Evolutionary conservation across 75 land plant genomes (phyloP).

Genomic region (Larix kaempferi): DNA sequence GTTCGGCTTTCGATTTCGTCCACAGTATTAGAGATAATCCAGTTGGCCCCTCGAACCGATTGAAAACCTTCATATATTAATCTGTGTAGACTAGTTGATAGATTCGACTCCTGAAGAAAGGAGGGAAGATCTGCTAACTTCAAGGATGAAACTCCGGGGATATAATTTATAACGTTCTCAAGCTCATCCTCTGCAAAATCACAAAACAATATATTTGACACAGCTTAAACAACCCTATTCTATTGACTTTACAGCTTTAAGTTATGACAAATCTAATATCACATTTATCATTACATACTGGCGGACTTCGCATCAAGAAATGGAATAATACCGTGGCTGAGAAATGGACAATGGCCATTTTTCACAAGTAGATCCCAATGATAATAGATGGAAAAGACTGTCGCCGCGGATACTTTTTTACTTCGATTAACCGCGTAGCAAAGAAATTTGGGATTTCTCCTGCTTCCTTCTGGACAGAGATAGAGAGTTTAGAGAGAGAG

Average conservation of each 20-base stretch:
- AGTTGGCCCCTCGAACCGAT: slow-evolving; percentile 27
- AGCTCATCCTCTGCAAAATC: neutral
- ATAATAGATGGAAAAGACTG: slow-evolving; percentile 25
- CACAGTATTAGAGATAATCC: slow-evolving; percentile 37
- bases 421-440: too few species aligned
- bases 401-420: too few species aligned
- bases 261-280: too few species aligned
- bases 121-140: slow-evolving; percentile 35
- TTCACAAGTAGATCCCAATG: slow-evolving; percentile 28
- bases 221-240: too few species aligned
- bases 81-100: slow-evolving; percentile 12
- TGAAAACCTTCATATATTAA: slow-evolving; percentile 28
- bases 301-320: neutral
- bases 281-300: too few species aligned
- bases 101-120: slow-evolving; percentile 31
- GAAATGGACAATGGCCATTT: slow-evolving; percentile 22
- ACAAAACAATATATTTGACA: too few species aligned
- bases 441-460: too few species aligned
- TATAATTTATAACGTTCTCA: slow-evolving; percentile 40
- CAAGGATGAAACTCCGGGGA: slow-evolving; percentile 34
- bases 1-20: slow-evolving; percentile 35
- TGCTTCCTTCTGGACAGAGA: too few species aligned
- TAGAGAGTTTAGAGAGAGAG: too few species aligned
- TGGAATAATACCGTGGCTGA: neutral
- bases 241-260: too few species aligned